A percentile compares a stretch with the other conserved stretches of the same genome.
phyloP scores from a whole-genome alignment of 73 alveolate genomes.

The Paramecium octaurelia region DNA sequence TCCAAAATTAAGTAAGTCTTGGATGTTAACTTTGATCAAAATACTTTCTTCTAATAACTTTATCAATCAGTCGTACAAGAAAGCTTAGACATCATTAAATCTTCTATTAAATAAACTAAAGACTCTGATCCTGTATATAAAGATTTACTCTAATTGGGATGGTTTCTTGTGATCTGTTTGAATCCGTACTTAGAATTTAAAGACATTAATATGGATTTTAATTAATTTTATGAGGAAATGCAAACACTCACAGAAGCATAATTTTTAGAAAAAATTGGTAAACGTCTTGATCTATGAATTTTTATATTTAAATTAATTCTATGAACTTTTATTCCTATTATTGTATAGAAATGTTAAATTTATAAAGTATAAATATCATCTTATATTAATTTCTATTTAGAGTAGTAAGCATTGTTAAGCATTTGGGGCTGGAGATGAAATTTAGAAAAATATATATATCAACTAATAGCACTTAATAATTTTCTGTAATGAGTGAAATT shows the following conservation, averaged over 20 bases:
- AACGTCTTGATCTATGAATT: neutral
- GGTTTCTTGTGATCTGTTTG: constrained; percentile 41
- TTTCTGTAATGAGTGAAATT: no score
- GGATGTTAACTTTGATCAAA: constrained; percentile 24
- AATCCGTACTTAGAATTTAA: constrained; percentile 39
- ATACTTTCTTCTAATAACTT: neutral
- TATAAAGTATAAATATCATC: no score
- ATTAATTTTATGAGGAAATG: constrained; percentile 29
- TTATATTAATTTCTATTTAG: neutral
- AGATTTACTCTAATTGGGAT: constrained; percentile 34
- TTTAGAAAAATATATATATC: no score
- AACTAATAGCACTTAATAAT: no score
- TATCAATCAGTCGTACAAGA: constrained; percentile 2
- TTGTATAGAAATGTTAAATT: neutral
- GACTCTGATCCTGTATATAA: constrained; percentile 1
- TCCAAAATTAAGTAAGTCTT: neutral
- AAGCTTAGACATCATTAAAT: neutral
- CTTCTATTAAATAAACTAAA: neutral
- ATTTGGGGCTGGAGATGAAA: no score
- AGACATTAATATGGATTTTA: constrained; percentile 33
- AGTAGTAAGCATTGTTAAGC: neutral
- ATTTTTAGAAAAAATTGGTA: neutral
- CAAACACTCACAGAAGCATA: neutral
- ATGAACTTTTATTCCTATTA: neutral
- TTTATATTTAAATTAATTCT: neutral